phyloP scores from a whole-genome alignment of 176 grass and related monocot genomes.

The Carex littledalei region DNA sequence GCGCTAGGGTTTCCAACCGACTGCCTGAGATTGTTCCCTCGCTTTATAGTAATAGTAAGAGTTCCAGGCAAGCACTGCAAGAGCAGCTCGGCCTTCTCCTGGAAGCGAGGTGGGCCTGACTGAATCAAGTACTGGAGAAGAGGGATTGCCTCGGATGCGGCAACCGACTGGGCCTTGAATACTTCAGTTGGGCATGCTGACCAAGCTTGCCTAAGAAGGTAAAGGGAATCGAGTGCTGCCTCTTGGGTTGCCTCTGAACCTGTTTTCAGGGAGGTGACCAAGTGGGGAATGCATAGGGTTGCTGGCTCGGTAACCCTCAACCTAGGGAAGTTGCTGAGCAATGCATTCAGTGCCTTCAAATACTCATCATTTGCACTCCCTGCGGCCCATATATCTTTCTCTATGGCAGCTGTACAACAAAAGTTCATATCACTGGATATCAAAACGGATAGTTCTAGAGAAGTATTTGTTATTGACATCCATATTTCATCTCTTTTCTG shows the following conservation, averaged over 20 bases:
- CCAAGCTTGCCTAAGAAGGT: constrained; percentile 98
- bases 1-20: constrained; percentile 97
- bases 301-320: constrained; percentile 92
- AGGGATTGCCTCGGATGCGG: constrained; percentile 95
- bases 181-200: constrained; percentile 83
- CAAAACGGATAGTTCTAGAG: neutral
- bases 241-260: constrained; percentile 96
- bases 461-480: neutral
- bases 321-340: constrained; percentile 94
- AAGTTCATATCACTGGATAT: constrained; percentile 5
- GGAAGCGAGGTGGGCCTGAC: constrained; percentile 93
- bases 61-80: constrained; percentile 97
- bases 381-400: constrained; percentile 94
- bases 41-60: constrained; percentile 93
- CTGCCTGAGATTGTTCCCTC: constrained; percentile 86
- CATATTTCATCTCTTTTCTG: neutral
- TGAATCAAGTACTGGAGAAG: constrained; percentile 98
- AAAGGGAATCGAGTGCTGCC: constrained; percentile 92
- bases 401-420: constrained; percentile 69
- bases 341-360: constrained; percentile 87
- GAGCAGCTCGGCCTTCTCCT: constrained; percentile 92
- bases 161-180: constrained; percentile 96
- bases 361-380: constrained; percentile 98
- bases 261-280: constrained; percentile 94
- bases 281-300: constrained; percentile 86